phyloP scores from a whole-genome alignment of 257 asterid genomes.

The Petunia secreta region DNA sequence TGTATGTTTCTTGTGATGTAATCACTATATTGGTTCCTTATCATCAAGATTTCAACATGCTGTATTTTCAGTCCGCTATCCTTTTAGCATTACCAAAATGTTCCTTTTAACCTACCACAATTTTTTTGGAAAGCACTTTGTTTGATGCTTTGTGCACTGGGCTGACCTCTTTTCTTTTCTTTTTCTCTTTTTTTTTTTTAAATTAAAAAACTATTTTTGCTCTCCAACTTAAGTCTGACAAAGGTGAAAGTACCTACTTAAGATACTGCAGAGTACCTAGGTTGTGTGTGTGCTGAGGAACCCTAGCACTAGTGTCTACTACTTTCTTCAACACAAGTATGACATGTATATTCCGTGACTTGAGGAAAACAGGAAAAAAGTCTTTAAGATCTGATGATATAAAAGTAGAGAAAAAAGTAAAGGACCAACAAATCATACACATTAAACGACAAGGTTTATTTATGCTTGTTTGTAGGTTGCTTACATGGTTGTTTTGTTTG shows the following conservation, averaged over 20 bases:
- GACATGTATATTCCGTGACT: neutral
- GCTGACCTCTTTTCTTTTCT: too few species aligned
- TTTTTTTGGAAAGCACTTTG: too few species aligned
- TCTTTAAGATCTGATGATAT: neutral
- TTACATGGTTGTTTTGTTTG: too few species aligned
- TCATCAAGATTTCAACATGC: slow-evolving; percentile 3
- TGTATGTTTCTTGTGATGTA: slow-evolving; percentile 1
- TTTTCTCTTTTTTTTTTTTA: too few species aligned
- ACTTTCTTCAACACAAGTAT: neutral
- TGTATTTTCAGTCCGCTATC: neutral
- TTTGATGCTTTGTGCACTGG: too few species aligned
- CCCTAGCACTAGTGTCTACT: neutral
- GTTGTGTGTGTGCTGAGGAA: neutral
- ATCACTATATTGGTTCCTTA: neutral
- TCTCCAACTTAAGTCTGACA: neutral
- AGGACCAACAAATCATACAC: neutral
- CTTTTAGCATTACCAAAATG: neutral
- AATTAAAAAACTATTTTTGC: neutral
- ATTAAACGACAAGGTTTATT: neutral
- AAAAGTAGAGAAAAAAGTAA: neutral
- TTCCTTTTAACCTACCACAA: neutral
- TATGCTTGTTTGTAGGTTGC: neutral
- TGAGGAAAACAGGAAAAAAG: neutral
- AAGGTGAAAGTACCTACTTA: neutral
- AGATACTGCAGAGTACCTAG: neutral